phyloP scores from a whole-genome alignment of 352 stramenopile genomes.

The Globisporangium orthogonon region DNA sequence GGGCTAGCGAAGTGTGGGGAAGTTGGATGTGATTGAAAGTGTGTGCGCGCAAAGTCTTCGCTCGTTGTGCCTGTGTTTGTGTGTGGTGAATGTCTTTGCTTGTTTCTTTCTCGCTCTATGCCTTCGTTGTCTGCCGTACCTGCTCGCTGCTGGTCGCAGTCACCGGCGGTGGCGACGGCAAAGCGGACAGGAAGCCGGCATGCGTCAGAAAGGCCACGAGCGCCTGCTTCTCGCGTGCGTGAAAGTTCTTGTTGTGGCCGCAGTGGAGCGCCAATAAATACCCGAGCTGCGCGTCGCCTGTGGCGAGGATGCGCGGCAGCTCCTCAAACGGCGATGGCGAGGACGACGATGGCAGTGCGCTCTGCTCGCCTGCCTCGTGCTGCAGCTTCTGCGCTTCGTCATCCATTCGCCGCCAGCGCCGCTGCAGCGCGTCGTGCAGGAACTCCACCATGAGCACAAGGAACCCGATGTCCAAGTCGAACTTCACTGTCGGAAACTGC shows the following conservation, averaged over 20 bases:
- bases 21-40: not conserved
- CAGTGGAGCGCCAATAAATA: slow-evolving; percentile 70
- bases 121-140: not conserved
- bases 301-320: slow-evolving; percentile 27
- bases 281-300: slow-evolving; percentile 30
- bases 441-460: slow-evolving; percentile 75
- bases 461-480: slow-evolving; percentile 70
- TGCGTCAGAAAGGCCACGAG: slow-evolving; percentile 52
- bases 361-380: not conserved
- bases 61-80: not conserved
- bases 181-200: slow-evolving; percentile 23
- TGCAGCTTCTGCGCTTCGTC: slow-evolving; percentile 8
- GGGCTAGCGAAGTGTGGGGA: no score
- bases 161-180: not conserved
- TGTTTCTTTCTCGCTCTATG: not conserved
- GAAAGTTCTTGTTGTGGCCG: slow-evolving; percentile 84
- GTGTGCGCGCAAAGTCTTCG: not conserved
- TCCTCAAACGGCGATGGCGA: slow-evolving; percentile 11
- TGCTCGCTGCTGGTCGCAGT: not conserved
- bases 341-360: slow-evolving; percentile 8
- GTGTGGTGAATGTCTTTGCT: not conserved
- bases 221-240: slow-evolving; percentile 61
- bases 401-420: slow-evolving; percentile 44
- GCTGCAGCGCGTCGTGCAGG: slow-evolving; percentile 55
- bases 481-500: slow-evolving; percentile 52